A percentile compares a stretch with the other conserved stretches of the same genome.
Evolutionary conservation across 2,329 filamentous ascomycete genomes (phyloP).

Genomic region (Neospermospora avenae): DNA sequence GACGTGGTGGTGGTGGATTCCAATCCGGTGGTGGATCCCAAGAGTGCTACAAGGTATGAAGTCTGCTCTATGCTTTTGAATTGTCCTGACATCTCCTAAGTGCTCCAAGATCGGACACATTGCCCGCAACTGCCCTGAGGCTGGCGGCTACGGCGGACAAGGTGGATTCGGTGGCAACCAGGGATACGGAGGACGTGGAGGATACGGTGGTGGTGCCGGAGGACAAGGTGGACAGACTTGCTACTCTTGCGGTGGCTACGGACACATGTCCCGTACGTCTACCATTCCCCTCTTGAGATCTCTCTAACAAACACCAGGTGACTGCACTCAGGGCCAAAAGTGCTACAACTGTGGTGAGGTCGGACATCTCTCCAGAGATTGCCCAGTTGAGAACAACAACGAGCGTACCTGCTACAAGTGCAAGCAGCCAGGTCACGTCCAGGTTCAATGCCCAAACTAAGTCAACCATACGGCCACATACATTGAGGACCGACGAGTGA

Average conservation of each 20-base stretch:
- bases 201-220: constrained; percentile 43
- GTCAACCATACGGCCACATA: constrained; percentile 16
- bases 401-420: constrained; percentile 99
- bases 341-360: constrained; percentile 99
- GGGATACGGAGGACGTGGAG: constrained; percentile 34
- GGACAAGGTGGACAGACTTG: constrained; percentile 74
- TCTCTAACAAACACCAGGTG: constrained; percentile 46
- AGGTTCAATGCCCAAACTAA: constrained; percentile 89
- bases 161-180: constrained; percentile 37
- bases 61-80: not conserved
- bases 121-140: constrained; percentile 81
- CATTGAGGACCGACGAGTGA: constrained; percentile 25
- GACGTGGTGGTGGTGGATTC: constrained; percentile 31
- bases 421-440: constrained; percentile 65
- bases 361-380: constrained; percentile 77
- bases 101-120: constrained; percentile 97
- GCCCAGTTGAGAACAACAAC: constrained; percentile 82
- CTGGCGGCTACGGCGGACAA: constrained; percentile 46
- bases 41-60: constrained; percentile 80
- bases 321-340: constrained; percentile 98
- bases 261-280: constrained; percentile 82
- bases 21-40: constrained; percentile 43
- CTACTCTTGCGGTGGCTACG: constrained; percentile 96
- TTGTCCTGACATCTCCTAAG: constrained; percentile 39
- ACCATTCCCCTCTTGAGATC: not conserved